phyloP scores from a whole-genome alignment of 2,329 filamentous ascomycete genomes.

The Xylariaceae sp. region DNA sequence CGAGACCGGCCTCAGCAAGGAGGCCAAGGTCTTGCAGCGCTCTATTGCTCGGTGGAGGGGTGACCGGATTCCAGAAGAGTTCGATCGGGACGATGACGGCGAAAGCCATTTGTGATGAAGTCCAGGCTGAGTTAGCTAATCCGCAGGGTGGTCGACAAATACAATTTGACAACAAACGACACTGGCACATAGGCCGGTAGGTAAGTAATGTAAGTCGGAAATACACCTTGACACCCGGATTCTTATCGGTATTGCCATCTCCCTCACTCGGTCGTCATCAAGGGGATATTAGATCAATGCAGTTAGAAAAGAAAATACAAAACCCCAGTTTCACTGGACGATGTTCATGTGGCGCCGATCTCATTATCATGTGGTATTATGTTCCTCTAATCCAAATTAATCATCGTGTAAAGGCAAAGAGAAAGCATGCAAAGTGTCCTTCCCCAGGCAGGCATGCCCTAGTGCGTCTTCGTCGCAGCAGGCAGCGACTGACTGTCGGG shows the following conservation, averaged over 20 bases:
- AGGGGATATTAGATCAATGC: too few species aligned
- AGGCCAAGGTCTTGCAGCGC: slow-evolving; percentile 13
- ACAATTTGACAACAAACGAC: neutral
- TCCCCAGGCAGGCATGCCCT: neutral
- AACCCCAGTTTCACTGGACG: too few species aligned
- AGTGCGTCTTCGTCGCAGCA: slow-evolving; percentile 6
- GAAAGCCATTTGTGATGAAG: neutral
- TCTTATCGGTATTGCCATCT: too few species aligned
- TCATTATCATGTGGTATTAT: too few species aligned
- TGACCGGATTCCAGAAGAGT: neutral
- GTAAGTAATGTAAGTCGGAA: neutral
- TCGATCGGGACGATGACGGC: neutral
- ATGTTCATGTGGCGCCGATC: too few species aligned
- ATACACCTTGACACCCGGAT: too few species aligned
- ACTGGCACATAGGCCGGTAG: neutral
- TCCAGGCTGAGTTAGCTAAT: neutral
- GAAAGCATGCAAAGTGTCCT: too few species aligned
- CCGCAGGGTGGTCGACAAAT: too few species aligned
- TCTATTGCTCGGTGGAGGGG: slow-evolving; percentile 5
- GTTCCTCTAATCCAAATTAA: too few species aligned
- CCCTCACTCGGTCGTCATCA: too few species aligned
- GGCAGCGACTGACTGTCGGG: slow-evolving; percentile 4
- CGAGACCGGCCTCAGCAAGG: slow-evolving; percentile 11
- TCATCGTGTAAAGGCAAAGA: too few species aligned
- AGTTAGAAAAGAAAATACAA: too few species aligned